A percentile compares a stretch with the other conserved stretches of the same genome.
phyloP scores from a whole-genome alignment of 495 filamentous ascomycete genomes.

The Talaromyces trachyspermus region DNA sequence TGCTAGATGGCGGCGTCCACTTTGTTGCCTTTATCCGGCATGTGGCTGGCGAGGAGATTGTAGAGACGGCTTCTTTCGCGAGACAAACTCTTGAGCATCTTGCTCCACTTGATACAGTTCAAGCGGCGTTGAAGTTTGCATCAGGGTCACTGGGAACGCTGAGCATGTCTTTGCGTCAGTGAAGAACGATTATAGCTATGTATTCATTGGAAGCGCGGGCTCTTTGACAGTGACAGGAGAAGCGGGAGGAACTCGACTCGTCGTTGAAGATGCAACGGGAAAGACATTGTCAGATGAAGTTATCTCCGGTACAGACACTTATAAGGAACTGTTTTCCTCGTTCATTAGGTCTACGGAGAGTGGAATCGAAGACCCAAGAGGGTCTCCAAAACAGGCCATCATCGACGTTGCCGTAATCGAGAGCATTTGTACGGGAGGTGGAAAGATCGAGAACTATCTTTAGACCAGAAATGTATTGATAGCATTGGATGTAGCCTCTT shows the following conservation, averaged over 20 bases:
- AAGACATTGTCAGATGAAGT: background rate
- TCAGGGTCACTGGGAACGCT: background rate
- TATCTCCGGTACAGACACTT: background rate
- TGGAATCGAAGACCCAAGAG: background rate
- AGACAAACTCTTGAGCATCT: too few species aligned
- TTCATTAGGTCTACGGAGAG: background rate
- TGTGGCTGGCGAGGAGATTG: too few species aligned
- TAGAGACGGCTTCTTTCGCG: too few species aligned
- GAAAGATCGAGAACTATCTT: background rate
- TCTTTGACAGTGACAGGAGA: background rate
- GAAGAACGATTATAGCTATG: background rate
- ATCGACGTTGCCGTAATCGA: background rate
- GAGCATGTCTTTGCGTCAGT: background rate
- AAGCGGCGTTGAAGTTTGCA: constrained; percentile 28
- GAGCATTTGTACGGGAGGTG: background rate
- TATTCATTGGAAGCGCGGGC: background rate
- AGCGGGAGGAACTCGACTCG: background rate
- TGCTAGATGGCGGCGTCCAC: constrained; percentile 74
- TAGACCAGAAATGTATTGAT: background rate
- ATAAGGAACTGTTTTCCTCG: background rate
- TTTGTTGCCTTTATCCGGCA: too few species aligned
- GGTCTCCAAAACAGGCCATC: background rate
- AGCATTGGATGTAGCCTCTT: background rate
- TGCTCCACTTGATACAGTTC: too few species aligned
- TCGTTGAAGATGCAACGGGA: background rate